A percentile compares a stretch with the other conserved stretches of the same genome.
Evolutionary conservation across 768 basidiomycete genomes (phyloP).

Genomic region (Trametes maxima): DNA sequence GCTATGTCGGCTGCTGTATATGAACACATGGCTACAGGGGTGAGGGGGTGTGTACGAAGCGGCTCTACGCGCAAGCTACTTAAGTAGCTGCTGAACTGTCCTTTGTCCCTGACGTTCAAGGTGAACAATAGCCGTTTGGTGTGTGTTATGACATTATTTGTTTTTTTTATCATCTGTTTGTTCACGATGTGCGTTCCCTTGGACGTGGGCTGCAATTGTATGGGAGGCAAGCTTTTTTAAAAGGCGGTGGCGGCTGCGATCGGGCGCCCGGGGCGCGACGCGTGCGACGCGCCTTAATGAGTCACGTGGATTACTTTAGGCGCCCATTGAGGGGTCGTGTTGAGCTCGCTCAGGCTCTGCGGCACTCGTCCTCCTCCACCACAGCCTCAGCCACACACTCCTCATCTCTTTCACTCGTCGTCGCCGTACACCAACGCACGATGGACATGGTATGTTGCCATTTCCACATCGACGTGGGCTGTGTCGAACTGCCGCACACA

Average conservation of each 20-base stretch:
- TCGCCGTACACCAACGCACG: neutral
- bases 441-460: conserved; percentile 21
- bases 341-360: conserved; percentile 17
- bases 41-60: neutral
- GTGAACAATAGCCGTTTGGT: too few relatives aligned
- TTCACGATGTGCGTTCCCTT: neutral
- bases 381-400: neutral
- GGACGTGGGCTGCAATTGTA: too few relatives aligned
- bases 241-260: neutral
- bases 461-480: neutral
- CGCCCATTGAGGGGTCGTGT: conserved; percentile 20
- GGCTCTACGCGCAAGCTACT: neutral
- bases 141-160: too few relatives aligned
- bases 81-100: neutral
- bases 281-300: conserved; percentile 17
- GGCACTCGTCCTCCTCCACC: conserved; percentile 9
- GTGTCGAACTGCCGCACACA: neutral
- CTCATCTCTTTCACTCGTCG: neutral
- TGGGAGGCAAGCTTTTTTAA: too few relatives aligned
- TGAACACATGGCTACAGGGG: neutral
- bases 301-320: conserved; percentile 8
- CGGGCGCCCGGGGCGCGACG: conserved; percentile 4
- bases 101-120: neutral
- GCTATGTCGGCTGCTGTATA: neutral
- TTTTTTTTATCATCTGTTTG: neutral